Base-by-base conservation (phyloP, 2,329 filamentous ascomycete genomes). In the Penicillium corylophilum region DNA sequence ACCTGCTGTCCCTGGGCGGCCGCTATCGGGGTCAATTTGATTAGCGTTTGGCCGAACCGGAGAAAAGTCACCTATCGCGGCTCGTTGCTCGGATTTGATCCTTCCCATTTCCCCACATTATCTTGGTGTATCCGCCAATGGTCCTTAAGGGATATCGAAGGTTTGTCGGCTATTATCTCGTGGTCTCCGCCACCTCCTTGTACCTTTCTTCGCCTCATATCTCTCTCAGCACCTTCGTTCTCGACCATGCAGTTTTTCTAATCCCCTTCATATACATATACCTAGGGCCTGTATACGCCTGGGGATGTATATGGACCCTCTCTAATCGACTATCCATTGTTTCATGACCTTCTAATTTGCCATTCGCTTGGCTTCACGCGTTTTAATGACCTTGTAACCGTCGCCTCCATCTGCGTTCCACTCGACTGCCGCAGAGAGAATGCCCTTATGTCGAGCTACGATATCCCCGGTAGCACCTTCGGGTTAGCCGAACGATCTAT, bases 361-460 rank as follows among this genome's bases (percentile, higher is more conserved):
- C 42, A 29, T 22, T 20, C 15, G 35, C 33, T 35, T 8, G 13
- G 7, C 44, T 46, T 22, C 40, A 12, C 42, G 13, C 36, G 29
- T 39, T 20, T 54, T 29, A 44, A 16, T 48, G 15, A 20, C 18
- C 16, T 20, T 38, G 35, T 38, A 38, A 16, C 13, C 26, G n/a
- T 39, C 13, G 24, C 16, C 35, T 42, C 22, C 23, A 23, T 28
- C 46, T 29, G 35, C 51, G 15, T n/a, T 35, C n/a, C 33, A 40
- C 46, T 44, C 29, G 18, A 31, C 16, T 35, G 26, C 43, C 23
- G 29, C 29, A 47, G 46, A 54, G 46, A 57, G 39, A 51, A 62
- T 63, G 61, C 54, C 46, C 59, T 45, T 45, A 63, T 63, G 61
- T 55, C 58, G 36, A 54, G 41, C 48, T 35, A 35, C 47, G 44